Evolutionary conservation across 2,329 filamentous ascomycete genomes (phyloP).

Genomic region (Neocucurbitaria cava): DNA sequence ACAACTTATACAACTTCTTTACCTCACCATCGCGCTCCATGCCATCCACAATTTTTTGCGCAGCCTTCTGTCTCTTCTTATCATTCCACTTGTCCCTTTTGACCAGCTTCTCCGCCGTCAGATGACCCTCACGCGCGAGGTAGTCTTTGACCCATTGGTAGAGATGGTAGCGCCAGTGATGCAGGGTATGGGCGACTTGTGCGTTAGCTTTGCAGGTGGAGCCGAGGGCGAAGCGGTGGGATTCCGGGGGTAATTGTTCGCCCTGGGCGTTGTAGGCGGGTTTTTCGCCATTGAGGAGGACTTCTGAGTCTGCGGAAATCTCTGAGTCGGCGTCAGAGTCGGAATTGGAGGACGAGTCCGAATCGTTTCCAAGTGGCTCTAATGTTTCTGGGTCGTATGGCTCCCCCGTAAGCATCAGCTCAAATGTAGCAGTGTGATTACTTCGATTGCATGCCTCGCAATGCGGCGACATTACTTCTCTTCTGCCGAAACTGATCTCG

Average conservation of each 20-base stretch:
- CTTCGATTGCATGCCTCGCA: conserved; percentile 76
- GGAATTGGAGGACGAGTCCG: conserved; percentile 34
- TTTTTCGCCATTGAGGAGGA: conserved; percentile 29
- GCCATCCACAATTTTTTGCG: conserved; percentile 67
- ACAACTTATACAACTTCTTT: conserved; percentile 68
- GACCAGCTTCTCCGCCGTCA: conserved; percentile 64
- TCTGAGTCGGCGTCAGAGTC: conserved; percentile 32
- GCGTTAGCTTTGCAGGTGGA: conserved; percentile 67
- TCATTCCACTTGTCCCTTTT: conserved; percentile 67
- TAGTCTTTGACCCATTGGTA: conserved; percentile 73
- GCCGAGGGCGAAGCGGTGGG: conserved; percentile 39
- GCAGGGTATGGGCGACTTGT: conserved; percentile 72
- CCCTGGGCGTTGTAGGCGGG: conserved; percentile 33
- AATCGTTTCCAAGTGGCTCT: conserved; percentile 63
- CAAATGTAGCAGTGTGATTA: conserved; percentile 71
- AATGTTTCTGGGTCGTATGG: conserved; percentile 72
- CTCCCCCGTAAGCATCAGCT: conserved; percentile 68
- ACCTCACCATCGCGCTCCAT: conserved; percentile 70
- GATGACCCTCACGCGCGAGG: conserved; percentile 65
- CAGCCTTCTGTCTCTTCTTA: conserved; percentile 65
- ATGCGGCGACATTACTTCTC: conserved; percentile 35
- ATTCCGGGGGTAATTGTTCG: conserved; percentile 37
- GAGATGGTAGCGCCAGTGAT: conserved; percentile 79
- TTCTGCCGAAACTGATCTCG: conserved; percentile 30
- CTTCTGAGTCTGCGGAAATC: conserved; percentile 29